Evolutionary conservation across 1,284 basidiomycete genomes (phyloP).

Genomic region (Rhodotorula sp.): DNA sequence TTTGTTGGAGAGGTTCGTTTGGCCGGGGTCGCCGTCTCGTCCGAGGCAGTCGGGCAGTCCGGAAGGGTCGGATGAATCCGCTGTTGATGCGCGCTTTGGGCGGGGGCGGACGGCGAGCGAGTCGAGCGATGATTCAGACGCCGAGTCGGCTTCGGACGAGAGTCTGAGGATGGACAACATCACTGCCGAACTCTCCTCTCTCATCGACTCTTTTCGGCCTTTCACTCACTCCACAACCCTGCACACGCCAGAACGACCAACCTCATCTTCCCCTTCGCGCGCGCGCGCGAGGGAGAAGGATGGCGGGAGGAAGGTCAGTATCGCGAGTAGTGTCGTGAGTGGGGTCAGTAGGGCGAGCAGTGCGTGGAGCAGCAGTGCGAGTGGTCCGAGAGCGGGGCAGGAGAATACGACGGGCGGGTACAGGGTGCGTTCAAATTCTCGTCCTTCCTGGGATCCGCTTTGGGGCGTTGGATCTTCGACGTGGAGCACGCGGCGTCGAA

Average conservation of each 20-base stretch:
- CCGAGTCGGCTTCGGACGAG: too few relatives aligned
- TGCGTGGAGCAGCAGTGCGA: neutral
- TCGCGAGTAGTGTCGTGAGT: neutral
- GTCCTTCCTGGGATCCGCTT: neutral
- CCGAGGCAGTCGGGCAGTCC: too few relatives aligned
- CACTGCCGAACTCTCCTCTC: neutral
- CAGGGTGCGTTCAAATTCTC: constrained; percentile 4
- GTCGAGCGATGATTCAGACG: neutral
- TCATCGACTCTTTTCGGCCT: neutral
- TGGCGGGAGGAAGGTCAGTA: neutral
- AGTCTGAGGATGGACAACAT: neutral
- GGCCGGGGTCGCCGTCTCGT: neutral
- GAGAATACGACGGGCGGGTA: constrained; percentile 6
- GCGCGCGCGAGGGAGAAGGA: neutral
- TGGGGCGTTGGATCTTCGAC: neutral
- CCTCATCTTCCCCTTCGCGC: neutral
- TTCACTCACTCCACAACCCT: neutral
- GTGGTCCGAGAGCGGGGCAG: neutral
- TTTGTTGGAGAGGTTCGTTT: neutral
- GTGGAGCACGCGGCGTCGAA: neutral
- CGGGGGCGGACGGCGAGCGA: neutral
- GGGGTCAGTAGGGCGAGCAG: neutral
- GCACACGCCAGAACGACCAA: too few relatives aligned
- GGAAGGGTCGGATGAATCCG: too few relatives aligned
- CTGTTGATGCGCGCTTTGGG: too few relatives aligned